Percentiles rank a stretch among this genome's conserved stretches.
These are phyloP conservation scores for Diaporthe sp. DNA, from an alignment of 2,329 filamentous ascomycete species.

Conservation along the genomic window DNA sequence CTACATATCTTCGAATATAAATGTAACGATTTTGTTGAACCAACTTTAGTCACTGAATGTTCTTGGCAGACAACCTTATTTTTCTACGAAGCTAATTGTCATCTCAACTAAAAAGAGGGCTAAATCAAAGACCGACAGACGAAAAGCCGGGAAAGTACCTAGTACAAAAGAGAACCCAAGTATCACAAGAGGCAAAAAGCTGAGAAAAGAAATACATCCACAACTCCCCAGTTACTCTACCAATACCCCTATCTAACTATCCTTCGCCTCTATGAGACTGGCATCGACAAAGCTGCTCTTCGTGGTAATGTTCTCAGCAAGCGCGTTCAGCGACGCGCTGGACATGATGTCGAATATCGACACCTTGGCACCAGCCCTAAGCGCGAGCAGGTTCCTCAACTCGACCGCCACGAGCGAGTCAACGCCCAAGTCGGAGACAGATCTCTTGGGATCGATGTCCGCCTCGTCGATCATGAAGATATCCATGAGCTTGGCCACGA, in stretches of 20 bases:
- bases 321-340: not conserved
- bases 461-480: too few species aligned
- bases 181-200: not conserved
- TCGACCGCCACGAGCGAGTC: not conserved
- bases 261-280: not conserved
- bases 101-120: not conserved
- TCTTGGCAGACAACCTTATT: not conserved
- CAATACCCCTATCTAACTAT: not conserved
- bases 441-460: too few species aligned
- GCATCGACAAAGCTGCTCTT: not conserved
- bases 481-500: too few species aligned
- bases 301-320: not conserved
- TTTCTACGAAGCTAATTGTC: not conserved
- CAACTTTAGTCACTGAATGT: too few species aligned
- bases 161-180: too few species aligned
- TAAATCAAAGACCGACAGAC: not conserved
- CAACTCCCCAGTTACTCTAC: too few species aligned
- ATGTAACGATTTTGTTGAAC: too few species aligned
- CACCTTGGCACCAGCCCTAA: not conserved
- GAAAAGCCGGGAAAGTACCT: not conserved
- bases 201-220: not conserved
- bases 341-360: not conserved
- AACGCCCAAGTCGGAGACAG: too few species aligned
- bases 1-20: too few species aligned
- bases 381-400: not conserved